Evolutionary conservation across 2,329 filamentous ascomycete genomes (phyloP).

Genomic region (Talaromyces sp.): DNA sequence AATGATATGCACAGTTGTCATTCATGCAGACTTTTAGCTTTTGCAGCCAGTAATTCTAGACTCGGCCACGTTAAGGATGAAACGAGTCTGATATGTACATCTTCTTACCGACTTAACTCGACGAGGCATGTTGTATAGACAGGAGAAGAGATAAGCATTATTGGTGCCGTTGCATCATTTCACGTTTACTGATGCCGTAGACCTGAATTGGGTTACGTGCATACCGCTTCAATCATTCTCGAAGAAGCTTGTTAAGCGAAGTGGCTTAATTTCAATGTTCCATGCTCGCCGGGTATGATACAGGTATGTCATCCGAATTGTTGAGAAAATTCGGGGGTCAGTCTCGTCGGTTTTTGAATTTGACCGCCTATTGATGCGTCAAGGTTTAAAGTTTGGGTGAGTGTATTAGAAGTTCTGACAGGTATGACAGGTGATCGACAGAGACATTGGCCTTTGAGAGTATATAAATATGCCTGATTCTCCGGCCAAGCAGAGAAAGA

Average conservation of each 20-base stretch:
- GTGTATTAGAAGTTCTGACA: background rate
- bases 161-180: background rate
- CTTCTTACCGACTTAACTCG: background rate
- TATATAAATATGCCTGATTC: background rate
- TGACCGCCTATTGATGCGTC: background rate
- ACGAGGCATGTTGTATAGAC: background rate
- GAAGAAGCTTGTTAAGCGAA: background rate
- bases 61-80: background rate
- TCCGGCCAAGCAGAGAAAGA: background rate
- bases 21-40: background rate
- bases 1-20: background rate
- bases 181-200: background rate
- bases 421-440: background rate
- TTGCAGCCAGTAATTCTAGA: background rate
- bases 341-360: background rate
- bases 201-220: background rate
- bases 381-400: background rate
- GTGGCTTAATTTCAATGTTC: background rate
- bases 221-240: background rate
- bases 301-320: background rate
- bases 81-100: background rate
- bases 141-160: too few relatives aligned
- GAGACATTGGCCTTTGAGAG: background rate
- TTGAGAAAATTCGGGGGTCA: background rate
- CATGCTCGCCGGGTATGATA: background rate